Evolutionary conservation across 306 rosid species (phyloP).

Genomic region (Pyrus betulifolia): DNA sequence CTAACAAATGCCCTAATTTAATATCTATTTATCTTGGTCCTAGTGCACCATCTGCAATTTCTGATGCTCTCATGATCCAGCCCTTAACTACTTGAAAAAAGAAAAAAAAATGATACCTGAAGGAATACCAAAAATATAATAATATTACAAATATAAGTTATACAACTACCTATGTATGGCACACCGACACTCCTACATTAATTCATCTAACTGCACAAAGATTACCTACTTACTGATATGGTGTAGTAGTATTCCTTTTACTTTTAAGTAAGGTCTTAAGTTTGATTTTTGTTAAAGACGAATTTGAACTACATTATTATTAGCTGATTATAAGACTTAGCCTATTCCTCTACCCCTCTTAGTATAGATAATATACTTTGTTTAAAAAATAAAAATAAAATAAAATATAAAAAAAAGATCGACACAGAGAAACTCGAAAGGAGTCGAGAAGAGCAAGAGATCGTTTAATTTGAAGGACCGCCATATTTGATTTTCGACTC

Average conservation of each 20-base stretch:
- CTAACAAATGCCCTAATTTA: not conserved
- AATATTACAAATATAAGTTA: not conserved
- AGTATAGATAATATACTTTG: too few relatives aligned
- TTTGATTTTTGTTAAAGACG: rapidly evolving
- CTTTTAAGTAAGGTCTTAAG: too few relatives aligned
- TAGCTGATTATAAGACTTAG: rapidly evolving
- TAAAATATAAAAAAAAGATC: too few relatives aligned
- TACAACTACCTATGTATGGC: not conserved
- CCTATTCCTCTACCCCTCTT: too few relatives aligned
- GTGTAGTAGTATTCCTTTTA: too few relatives aligned
- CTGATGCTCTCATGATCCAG: not conserved
- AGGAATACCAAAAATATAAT: not conserved
- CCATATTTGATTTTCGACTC: not conserved
- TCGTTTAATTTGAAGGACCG: not conserved
- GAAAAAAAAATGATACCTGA: not conserved
- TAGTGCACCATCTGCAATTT: not conserved
- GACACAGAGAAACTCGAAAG: not conserved
- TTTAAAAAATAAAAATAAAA: not conserved
- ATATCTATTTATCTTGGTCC: not conserved
- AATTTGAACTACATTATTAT: too few relatives aligned
- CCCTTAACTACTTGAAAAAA: not conserved
- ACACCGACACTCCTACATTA: not conserved
- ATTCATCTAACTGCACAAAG: not conserved
- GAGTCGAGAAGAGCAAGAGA: not conserved
- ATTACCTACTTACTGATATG: too few relatives aligned